Conservation (phyloP, 768 basidiomycete genomes). For the Cantharellus anzutake region DNA sequence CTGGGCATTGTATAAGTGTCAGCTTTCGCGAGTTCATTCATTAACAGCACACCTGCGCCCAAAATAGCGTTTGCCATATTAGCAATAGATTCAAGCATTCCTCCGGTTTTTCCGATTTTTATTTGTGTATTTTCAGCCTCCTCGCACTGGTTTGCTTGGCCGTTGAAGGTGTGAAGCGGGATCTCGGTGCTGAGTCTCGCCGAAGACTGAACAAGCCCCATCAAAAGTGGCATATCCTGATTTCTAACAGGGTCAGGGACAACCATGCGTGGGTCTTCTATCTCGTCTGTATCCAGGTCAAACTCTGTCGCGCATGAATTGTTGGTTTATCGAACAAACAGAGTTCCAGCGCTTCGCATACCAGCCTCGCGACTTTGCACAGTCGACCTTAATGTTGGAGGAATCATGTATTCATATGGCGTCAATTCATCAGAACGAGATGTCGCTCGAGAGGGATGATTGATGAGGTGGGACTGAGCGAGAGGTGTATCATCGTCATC, state of each 20-base stretch:
- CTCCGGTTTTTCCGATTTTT: constrained; percentile 51
- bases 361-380: constrained; percentile 62
- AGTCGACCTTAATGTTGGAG: constrained; percentile 51
- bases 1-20: constrained; percentile 17
- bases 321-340: background rate
- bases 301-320: constrained; percentile 31
- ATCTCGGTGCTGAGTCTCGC: constrained; percentile 36
- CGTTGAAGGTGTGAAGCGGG: constrained; percentile 25
- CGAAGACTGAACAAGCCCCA: constrained; percentile 51
- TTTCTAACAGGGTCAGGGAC: constrained; percentile 19
- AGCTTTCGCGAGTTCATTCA: background rate
- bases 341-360: constrained; percentile 19
- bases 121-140: constrained; percentile 57
- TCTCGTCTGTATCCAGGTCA: constrained; percentile 68
- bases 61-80: constrained; percentile 96
- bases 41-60: constrained; percentile 50
- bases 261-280: constrained; percentile 33
- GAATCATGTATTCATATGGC: constrained; percentile 15
- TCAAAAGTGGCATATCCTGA: constrained; percentile 44
- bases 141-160: constrained; percentile 18
- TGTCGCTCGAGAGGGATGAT: background rate
- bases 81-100: constrained; percentile 59
- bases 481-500: constrained; percentile 7
- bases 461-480: background rate
- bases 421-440: background rate